Evolutionary conservation across 2,329 filamentous ascomycete species (phyloP).

Genomic region (Epichloe glyceriae): DNA sequence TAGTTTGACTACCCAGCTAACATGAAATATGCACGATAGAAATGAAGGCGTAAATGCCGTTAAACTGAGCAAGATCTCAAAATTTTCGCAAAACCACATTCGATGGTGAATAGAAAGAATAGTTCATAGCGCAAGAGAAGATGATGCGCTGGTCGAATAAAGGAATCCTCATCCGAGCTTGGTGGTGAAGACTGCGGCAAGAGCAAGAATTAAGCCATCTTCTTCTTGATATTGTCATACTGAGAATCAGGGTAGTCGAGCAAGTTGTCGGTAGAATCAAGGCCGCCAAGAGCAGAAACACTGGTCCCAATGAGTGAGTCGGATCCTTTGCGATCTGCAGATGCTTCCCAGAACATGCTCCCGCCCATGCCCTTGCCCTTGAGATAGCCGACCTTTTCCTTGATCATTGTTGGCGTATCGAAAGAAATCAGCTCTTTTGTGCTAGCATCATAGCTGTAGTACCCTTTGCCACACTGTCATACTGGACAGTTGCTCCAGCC

Average conservation of each 20-base stretch:
- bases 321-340: conserved; percentile 46
- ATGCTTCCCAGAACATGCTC: conserved; percentile 79
- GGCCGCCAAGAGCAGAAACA: conserved; percentile 25
- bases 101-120: neutral
- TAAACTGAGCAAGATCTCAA: neutral
- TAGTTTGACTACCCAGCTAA: neutral
- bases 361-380: conserved; percentile 51
- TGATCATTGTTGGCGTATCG: conserved; percentile 48
- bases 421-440: conserved; percentile 57
- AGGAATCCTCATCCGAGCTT: neutral
- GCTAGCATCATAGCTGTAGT: conserved; percentile 55
- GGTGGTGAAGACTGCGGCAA: neutral
- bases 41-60: neutral
- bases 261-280: conserved; percentile 35
- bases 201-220: conserved; percentile 9
- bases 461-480: conserved; percentile 48
- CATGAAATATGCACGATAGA: neutral
- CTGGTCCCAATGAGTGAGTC: conserved; percentile 46
- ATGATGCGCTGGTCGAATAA: neutral
- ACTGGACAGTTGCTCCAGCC: conserved; percentile 41
- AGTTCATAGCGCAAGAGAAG: neutral
- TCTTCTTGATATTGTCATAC: conserved; percentile 39
- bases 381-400: conserved; percentile 54
- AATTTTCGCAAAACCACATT: neutral
- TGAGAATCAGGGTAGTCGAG: conserved; percentile 39